phyloP scores from a whole-genome alignment of 2,329 filamentous ascomycete genomes.

The Elsinoe australis region DNA sequence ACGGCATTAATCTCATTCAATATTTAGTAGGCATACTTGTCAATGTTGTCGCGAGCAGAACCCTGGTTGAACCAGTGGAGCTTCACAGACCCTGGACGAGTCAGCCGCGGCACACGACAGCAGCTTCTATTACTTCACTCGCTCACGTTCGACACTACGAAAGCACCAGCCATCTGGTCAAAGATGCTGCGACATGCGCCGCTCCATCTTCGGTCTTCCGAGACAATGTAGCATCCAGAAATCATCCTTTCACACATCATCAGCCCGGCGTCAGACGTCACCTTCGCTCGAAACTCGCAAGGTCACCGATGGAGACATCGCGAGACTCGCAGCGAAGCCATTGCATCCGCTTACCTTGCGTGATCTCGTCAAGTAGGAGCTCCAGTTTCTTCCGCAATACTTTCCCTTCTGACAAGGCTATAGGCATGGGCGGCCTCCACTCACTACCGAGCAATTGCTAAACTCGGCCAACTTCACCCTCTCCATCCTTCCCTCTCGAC shows the following conservation, averaged over 20 bases:
- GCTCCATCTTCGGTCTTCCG: background rate
- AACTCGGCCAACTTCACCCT: conserved; percentile 94
- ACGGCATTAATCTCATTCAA: too few relatives aligned
- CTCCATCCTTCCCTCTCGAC: conserved; percentile 78
- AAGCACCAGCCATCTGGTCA: background rate
- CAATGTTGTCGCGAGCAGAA: too few relatives aligned
- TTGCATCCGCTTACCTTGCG: conserved; percentile 76
- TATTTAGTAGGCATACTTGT: too few relatives aligned
- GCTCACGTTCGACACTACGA: background rate
- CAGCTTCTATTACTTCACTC: background rate
- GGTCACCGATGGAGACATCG: conserved; percentile 65
- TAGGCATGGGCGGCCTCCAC: conserved; percentile 71
- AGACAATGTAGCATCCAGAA: conserved; percentile 4
- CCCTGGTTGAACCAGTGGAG: too few relatives aligned
- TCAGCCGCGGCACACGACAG: too few relatives aligned
- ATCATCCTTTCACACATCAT: background rate
- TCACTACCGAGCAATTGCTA: conserved; percentile 71
- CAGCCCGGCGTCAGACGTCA: background rate
- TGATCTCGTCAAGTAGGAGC: conserved; percentile 74
- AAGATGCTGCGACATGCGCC: conserved; percentile 17
- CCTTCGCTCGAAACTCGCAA: conserved; percentile 32
- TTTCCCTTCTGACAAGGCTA: background rate
- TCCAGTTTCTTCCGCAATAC: background rate
- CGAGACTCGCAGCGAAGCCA: conserved; percentile 65
- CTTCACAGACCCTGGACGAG: too few relatives aligned